Percentiles rank a stretch among this genome's conserved stretches.
Evolutionary conservation across 2,329 filamentous ascomycete species (phyloP).

Genomic region (Colletotrichum sp.): DNA sequence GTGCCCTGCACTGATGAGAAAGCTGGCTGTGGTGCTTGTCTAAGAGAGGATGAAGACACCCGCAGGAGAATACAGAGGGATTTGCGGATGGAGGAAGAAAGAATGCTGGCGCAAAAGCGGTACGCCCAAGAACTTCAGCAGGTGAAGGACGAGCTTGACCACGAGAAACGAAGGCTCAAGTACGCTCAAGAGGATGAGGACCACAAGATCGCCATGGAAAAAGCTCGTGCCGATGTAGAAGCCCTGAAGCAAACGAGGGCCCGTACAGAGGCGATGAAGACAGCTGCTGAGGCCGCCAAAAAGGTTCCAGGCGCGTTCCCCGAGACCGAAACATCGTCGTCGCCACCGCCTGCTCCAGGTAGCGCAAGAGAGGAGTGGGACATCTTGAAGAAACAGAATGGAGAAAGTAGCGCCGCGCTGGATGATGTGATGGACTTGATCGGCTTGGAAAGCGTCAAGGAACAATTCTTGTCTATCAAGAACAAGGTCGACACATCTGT

Average conservation of each 20-base stretch:
- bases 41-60: constrained; percentile 49
- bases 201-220: constrained; percentile 45
- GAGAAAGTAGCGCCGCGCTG: constrained; percentile 55
- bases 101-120: constrained; percentile 45
- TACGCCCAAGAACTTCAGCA: constrained; percentile 51
- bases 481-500: constrained; percentile 63
- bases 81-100: constrained; percentile 53
- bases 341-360: not conserved
- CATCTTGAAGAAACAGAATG: constrained; percentile 58
- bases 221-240: constrained; percentile 45
- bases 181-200: constrained; percentile 49
- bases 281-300: not conserved
- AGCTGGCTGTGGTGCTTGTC: constrained; percentile 56
- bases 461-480: constrained; percentile 67
- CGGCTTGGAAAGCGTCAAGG: constrained; percentile 73
- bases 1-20: constrained; percentile 48
- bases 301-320: not conserved
- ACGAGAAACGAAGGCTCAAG: constrained; percentile 46
- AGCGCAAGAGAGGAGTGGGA: constrained; percentile 63
- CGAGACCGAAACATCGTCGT: too few relatives aligned
- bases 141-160: constrained; percentile 60
- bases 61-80: constrained; percentile 49
- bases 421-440: constrained; percentile 74
- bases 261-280: not conserved
- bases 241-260: not conserved